These are phyloP conservation scores for Mycena haematopus DNA, from an alignment of 768 basidiomycete genomes.

Conservation along the genomic window DNA sequence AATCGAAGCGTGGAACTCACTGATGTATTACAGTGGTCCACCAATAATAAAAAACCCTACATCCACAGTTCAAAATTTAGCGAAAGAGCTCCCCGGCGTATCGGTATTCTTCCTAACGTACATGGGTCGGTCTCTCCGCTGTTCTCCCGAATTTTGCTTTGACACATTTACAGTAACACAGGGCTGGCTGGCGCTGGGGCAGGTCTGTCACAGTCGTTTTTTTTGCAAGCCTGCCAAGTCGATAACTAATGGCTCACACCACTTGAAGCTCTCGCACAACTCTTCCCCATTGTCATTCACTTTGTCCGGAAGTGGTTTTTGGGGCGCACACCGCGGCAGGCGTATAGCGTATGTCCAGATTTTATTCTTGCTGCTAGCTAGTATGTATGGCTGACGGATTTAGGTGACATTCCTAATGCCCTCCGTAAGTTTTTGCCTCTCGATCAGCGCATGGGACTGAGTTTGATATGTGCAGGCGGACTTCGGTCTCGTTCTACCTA, in stretches of 20 bases:
- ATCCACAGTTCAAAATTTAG: conserved; percentile 49
- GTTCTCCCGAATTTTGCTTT: too few species aligned
- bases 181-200: conserved; percentile 59
- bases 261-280: conserved; percentile 57
- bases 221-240: not conserved
- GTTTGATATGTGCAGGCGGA: conserved; percentile 43
- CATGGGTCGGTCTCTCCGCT: conserved; percentile 43
- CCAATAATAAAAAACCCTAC: conserved; percentile 53
- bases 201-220: not conserved
- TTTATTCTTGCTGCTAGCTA: not conserved
- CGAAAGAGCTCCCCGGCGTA: conserved; percentile 58
- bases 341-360: conserved; percentile 44
- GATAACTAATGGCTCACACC: not conserved
- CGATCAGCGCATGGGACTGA: not conserved
- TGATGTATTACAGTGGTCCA: conserved; percentile 30
- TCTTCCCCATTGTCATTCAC: conserved; percentile 59
- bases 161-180: too few species aligned
- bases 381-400: conserved; percentile 1
- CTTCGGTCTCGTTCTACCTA: conserved; percentile 56
- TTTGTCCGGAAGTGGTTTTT: conserved; percentile 69
- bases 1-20: conserved; percentile 32
- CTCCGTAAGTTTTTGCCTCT: conserved; percentile 39
- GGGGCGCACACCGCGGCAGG: conserved; percentile 71
- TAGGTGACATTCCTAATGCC: conserved; percentile 63
- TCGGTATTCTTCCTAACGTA: conserved; percentile 72